These are phyloP conservation scores for Botryosphaeria dothidea DNA, from an alignment of 2,329 filamentous ascomycete species.

Conservation along the genomic window DNA sequence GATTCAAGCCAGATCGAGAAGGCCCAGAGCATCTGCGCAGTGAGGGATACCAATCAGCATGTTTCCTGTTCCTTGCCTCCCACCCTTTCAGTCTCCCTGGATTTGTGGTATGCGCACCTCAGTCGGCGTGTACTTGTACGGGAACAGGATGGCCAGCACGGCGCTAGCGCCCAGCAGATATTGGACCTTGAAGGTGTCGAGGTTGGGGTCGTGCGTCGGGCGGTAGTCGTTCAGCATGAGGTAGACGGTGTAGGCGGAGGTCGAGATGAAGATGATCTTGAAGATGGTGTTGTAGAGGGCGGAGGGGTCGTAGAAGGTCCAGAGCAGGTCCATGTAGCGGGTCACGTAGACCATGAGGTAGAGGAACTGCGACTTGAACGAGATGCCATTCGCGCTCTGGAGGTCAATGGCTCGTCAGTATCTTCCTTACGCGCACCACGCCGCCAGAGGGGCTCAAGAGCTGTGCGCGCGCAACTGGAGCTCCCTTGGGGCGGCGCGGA, in stretches of 20 bases:
- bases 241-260: slow-evolving; percentile 93
- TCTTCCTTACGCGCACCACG: background rate
- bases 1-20: slow-evolving; percentile 98
- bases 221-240: slow-evolving; percentile 98
- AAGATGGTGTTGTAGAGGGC: slow-evolving; percentile 86
- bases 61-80: slow-evolving; percentile 19
- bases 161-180: slow-evolving; percentile 84
- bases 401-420: slow-evolving; percentile 14
- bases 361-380: slow-evolving; percentile 96
- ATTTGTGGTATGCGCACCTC: slow-evolving; percentile 52
- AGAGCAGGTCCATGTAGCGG: slow-evolving; percentile 89
- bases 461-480: background rate
- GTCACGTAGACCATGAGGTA: slow-evolving; percentile 94
- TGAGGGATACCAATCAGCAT: slow-evolving; percentile 16
- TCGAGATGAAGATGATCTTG: slow-evolving; percentile 91
- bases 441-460: background rate
- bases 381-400: slow-evolving; percentile 97
- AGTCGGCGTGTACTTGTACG: slow-evolving; percentile 76
- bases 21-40: slow-evolving; percentile 81
- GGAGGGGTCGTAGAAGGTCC: slow-evolving; percentile 70
- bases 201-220: slow-evolving; percentile 93
- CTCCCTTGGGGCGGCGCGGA: background rate
- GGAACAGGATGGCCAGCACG: slow-evolving; percentile 77
- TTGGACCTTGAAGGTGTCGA: slow-evolving; percentile 96
- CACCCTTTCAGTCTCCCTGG: background rate